A percentile compares a stretch with the other conserved stretches of the same genome.
phyloP scores from a whole-genome alignment of 768 basidiomycete species.

The Nevesoporus exiguus region DNA sequence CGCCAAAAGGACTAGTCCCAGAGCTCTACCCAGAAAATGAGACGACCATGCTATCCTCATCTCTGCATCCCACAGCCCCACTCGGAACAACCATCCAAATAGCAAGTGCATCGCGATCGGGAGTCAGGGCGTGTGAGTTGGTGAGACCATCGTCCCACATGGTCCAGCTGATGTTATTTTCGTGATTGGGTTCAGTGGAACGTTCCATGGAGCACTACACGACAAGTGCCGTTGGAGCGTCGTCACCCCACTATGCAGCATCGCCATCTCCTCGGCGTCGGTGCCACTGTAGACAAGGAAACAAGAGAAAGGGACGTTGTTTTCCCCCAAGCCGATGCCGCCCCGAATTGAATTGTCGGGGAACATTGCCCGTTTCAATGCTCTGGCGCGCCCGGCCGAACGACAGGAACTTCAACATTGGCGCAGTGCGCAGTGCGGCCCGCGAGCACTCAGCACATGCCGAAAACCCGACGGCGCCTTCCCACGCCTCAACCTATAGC shows the following conservation, averaged over 20 bases:
- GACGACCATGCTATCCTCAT: neutral
- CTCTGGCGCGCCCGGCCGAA: neutral
- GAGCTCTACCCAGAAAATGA: neutral
- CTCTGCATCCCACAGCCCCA: neutral
- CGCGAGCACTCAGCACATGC: neutral
- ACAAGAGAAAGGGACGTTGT: neutral
- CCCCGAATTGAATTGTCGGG: neutral
- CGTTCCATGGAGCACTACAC: no score
- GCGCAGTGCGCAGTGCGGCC: neutral
- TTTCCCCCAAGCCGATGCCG: neutral
- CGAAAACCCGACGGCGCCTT: neutral
- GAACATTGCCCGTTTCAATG: neutral
- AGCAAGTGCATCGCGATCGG: slow-evolving; percentile 7
- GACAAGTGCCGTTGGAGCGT: slow-evolving; percentile 3
- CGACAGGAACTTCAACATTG: neutral
- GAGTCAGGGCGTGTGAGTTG: neutral
- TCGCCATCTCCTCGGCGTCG: slow-evolving; percentile 3
- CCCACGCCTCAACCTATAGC: neutral
- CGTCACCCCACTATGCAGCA: slow-evolving; percentile 4
- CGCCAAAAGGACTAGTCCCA: slow-evolving; percentile 1
- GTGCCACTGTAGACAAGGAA: slow-evolving; percentile 1
- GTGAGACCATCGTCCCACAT: slow-evolving; percentile 2
- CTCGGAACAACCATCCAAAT: slow-evolving; percentile 2
- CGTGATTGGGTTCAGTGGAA: neutral
- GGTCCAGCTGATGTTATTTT: neutral